These are phyloP conservation scores for Meyerozyma smithsonii DNA, from an alignment of 1,139 yeast species.

Conservation along the genomic window DNA sequence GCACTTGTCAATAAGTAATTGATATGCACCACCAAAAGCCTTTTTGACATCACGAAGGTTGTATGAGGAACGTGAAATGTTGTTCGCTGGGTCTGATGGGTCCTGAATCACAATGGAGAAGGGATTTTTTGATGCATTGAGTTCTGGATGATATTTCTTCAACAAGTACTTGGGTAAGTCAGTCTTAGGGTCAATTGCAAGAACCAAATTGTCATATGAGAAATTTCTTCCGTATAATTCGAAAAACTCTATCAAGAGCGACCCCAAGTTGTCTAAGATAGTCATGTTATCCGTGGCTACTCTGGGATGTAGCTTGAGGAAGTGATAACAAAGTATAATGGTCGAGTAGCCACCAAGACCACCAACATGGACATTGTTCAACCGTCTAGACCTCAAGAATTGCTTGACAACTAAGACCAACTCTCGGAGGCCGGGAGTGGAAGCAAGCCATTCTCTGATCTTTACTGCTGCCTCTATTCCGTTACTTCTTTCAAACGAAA, in stretches of 20 bases:
- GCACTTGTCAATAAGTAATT: conserved; percentile 68
- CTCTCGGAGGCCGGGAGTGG: conserved; percentile 80
- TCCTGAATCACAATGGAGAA: conserved; percentile 82
- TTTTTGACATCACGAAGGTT: conserved; percentile 77
- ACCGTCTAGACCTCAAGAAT: conserved; percentile 70
- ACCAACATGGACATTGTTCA: conserved; percentile 93
- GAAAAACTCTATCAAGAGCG: conserved; percentile 84
- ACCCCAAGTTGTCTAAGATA: conserved; percentile 77
- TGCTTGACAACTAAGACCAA: conserved; percentile 83
- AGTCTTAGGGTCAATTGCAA: conserved; percentile 52
- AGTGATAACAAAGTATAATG: conserved; percentile 81
- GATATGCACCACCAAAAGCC: conserved; percentile 91
- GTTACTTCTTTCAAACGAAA: conserved; percentile 84
- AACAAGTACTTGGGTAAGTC: conserved; percentile 50
- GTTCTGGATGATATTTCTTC: conserved; percentile 50
- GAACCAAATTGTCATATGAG: conserved; percentile 75
- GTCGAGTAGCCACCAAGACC: conserved; percentile 95
- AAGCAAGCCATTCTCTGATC: conserved; percentile 69
- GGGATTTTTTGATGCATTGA: conserved; percentile 51
- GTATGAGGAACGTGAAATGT: conserved; percentile 82
- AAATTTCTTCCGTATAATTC: conserved; percentile 93
- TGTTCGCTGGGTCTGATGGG: conserved; percentile 79
- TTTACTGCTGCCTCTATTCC: conserved; percentile 83
- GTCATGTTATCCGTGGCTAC: conserved; percentile 62
- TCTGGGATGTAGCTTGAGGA: conserved; percentile 77